These are phyloP conservation scores for Sideroxylon spinosum DNA, from an alignment of 179 eudicot species.

Conservation along the genomic window DNA sequence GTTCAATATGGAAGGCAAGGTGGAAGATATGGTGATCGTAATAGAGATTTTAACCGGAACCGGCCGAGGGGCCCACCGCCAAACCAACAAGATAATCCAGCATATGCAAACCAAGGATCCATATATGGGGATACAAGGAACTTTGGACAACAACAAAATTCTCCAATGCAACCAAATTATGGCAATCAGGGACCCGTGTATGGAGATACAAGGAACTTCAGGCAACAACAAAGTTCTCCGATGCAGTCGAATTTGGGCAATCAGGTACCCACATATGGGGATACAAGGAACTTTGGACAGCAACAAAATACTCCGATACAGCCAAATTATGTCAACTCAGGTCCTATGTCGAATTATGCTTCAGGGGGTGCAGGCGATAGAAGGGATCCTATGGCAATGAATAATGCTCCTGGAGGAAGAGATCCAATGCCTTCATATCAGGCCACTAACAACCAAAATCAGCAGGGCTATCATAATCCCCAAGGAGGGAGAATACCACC, in stretches of 20 bases:
- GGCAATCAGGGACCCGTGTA: too few relatives aligned
- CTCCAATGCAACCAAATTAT: too few relatives aligned
- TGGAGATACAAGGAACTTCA: too few relatives aligned
- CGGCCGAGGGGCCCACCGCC: conserved; percentile 33
- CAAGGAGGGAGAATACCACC: conserved; percentile 36
- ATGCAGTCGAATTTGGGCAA: conserved; percentile 12
- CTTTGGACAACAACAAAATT: conserved; percentile 20
- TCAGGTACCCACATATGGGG: conserved; percentile 26
- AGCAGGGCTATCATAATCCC: conserved; percentile 25
- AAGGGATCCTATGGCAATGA: conserved; percentile 26
- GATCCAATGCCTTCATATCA: conserved; percentile 41
- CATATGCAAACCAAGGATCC: conserved; percentile 22
- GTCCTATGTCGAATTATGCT: background rate
- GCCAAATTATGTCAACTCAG: conserved; percentile 4
- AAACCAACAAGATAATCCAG: conserved; percentile 28
- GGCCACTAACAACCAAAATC: conserved; percentile 35
- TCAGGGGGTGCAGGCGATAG: conserved; percentile 37
- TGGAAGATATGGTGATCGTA: conserved; percentile 33
- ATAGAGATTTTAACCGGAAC: conserved; percentile 23
- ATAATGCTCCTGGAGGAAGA: conserved; percentile 31
- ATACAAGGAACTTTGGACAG: conserved; percentile 27
- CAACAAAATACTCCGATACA: conserved; percentile 30
- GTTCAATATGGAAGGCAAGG: conserved; percentile 61
- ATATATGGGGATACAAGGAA: conserved; percentile 28
- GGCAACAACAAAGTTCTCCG: too few relatives aligned